Percentiles rank a stretch among this genome's conserved stretches.
Conservation (phyloP, 2,329 filamentous ascomycete genomes). For the Xenosphaeropsis pyriputrescens region DNA sequence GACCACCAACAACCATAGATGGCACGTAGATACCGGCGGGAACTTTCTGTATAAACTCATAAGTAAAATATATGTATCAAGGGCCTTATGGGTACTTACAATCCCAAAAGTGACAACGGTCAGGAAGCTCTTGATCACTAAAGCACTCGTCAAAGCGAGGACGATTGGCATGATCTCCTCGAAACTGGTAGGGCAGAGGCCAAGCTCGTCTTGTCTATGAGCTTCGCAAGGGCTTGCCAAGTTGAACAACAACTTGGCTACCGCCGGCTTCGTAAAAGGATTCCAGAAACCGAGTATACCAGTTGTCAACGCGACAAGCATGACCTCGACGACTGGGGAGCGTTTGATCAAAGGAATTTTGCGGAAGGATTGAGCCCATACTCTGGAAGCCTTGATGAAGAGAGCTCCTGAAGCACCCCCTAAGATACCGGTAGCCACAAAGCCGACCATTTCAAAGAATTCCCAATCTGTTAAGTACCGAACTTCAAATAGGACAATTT, state of each 20-base stretch:
- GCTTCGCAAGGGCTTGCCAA: constrained; percentile 76
- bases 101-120: constrained; percentile 91
- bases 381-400: constrained; percentile 89
- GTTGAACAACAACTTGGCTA: constrained; percentile 82
- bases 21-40: constrained; percentile 96
- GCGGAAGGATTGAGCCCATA: constrained; percentile 83
- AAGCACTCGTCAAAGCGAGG: constrained; percentile 56
- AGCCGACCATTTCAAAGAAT: constrained; percentile 77
- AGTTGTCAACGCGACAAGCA: constrained; percentile 74
- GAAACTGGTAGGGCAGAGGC: constrained; percentile 58
- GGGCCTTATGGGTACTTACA: constrained; percentile 24
- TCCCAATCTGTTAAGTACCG: constrained; percentile 85
- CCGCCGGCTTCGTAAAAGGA: constrained; percentile 71
- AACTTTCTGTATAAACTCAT: constrained; percentile 46
- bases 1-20: constrained; percentile 93
- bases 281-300: constrained; percentile 90
- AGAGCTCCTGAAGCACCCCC: constrained; percentile 76
- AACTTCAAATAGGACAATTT: constrained; percentile 94
- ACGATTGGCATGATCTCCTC: constrained; percentile 73
- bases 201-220: constrained; percentile 47
- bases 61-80: background rate
- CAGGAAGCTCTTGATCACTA: constrained; percentile 78
- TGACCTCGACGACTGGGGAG: constrained; percentile 74
- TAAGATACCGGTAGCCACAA: constrained; percentile 73
- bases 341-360: constrained; percentile 67